A percentile compares a stretch with the other conserved stretches of the same genome.
These are phyloP conservation scores for Sclerotinia trifoliorum DNA, from an alignment of 2,329 filamentous ascomycete genomes.

Conservation along the genomic window DNA sequence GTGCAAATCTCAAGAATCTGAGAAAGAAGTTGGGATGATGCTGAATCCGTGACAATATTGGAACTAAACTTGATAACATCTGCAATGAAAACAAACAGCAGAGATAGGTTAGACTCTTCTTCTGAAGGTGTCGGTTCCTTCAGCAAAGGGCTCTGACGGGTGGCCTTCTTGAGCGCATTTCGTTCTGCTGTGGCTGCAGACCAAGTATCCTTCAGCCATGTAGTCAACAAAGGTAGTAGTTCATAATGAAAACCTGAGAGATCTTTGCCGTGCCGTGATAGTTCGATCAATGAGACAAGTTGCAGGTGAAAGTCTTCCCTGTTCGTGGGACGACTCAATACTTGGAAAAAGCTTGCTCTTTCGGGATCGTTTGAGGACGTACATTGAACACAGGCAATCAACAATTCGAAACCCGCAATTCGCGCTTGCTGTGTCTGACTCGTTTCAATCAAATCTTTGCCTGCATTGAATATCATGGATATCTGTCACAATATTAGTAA, in stretches of 20 bases:
- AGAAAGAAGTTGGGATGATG: constrained; percentile 60
- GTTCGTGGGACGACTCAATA: constrained; percentile 55
- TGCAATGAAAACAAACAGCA: constrained; percentile 63
- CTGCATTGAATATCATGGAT: constrained; percentile 59
- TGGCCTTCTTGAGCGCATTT: constrained; percentile 53
- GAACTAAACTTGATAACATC: constrained; percentile 76
- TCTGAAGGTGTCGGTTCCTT: constrained; percentile 45
- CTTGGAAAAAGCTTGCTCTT: constrained; percentile 63
- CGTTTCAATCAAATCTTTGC: constrained; percentile 62
- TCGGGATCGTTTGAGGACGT: constrained; percentile 63
- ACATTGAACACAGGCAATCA: constrained; percentile 65
- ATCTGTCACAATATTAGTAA: constrained; percentile 29
- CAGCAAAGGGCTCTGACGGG: constrained; percentile 41
- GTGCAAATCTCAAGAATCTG: constrained; percentile 65
- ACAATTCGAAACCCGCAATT: constrained; percentile 61
- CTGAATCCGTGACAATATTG: constrained; percentile 62
- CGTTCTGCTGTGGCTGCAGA: constrained; percentile 53
- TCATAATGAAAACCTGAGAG: constrained; percentile 67
- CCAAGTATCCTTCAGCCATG: constrained; percentile 59
- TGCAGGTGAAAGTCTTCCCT: constrained; percentile 66
- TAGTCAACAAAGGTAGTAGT: constrained; percentile 59
- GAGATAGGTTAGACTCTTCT: constrained; percentile 61
- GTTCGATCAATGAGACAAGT: constrained; percentile 59
- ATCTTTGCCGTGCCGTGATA: constrained; percentile 61
- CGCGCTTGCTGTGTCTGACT: constrained; percentile 54